Base-by-base conservation (phyloP, 129 eudicot genomes). In the Gnaphalium uliginosum region DNA sequence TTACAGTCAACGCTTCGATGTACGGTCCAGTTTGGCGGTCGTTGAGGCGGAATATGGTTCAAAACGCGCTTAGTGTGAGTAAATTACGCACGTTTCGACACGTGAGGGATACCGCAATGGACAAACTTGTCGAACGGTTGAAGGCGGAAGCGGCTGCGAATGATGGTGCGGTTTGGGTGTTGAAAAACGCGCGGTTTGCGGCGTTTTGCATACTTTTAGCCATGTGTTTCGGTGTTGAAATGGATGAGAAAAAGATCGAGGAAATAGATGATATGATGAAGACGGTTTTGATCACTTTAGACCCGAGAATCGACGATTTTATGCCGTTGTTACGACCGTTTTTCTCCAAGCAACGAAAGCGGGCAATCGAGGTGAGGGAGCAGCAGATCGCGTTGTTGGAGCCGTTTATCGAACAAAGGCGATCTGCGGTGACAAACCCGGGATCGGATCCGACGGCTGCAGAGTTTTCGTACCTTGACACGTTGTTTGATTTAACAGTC, bases 21-120 rank as follows among this genome's bases (percentile, higher is more conserved):
- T 81, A 91, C 67, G 97, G 97, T 66, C 90, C 94, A 5, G 90
- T 86, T 22, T 91, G 97, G 97, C 68, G 94, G 37, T 91, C 97
- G 8, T 60, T 91, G 72, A 54, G 97, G 72, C 64, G 83, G 60
- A 91, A 91, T 76, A 84, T 91, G 97, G 97, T 91, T 1, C 97
- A 91, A 62, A 84, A 86, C 74, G 79, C 80, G 83, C 88, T 91
- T 13, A 88, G 88, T 23, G 18, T 88, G 1, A 15, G 79, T 4
- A 76, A 85, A 73, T 37, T 91, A 6, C 80, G 73, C 50, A 89
- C 84, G 30, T 91, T 86, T 60, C 81, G 76, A 18, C 6, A 59
- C 0, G 73, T 82, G 2, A 59, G 97, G 25, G 81, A 81, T 0
- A 43, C 13, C 5, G 94, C 97, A 0, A 86, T 91, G 97, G 92